Evolutionary conservation across 2,329 filamentous ascomycete genomes (phyloP).

Genomic region (Cadophora sp.): DNA sequence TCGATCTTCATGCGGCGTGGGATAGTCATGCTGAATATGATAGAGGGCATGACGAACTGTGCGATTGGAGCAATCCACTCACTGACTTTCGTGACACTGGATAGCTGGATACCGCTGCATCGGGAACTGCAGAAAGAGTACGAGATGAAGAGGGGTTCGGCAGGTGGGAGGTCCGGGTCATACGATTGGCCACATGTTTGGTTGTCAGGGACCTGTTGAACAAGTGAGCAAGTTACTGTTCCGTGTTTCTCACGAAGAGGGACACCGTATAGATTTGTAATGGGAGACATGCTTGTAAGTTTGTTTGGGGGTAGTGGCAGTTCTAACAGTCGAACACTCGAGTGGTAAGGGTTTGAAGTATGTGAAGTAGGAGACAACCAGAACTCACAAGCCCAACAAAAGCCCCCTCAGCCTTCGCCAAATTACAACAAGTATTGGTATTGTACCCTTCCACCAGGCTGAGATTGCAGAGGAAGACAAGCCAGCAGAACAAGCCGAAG

Average conservation of each 20-base stretch:
- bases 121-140: constrained; percentile 43
- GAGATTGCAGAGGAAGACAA: not conserved
- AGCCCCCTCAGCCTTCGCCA: not conserved
- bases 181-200: constrained; percentile 28
- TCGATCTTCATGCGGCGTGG: constrained; percentile 45
- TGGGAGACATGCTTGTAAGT: too few relatives aligned
- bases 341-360: too few relatives aligned
- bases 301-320: too few relatives aligned
- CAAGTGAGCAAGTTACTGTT: not conserved
- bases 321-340: too few relatives aligned
- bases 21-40: constrained; percentile 48
- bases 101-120: constrained; percentile 46
- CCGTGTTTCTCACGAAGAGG: not conserved
- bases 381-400: not conserved
- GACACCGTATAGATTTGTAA: not conserved
- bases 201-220: constrained; percentile 18
- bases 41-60: constrained; percentile 47
- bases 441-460: not conserved
- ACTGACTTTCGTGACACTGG: constrained; percentile 38
- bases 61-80: constrained; percentile 48
- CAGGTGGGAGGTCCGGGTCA: not conserved
- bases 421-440: not conserved
- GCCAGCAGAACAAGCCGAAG: not conserved
- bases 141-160: constrained; percentile 20
- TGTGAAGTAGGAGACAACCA: not conserved